A percentile compares a stretch with the other conserved stretches of the same genome.
phyloP scores from a whole-genome alignment of 2,329 filamentous ascomycete genomes.

The Cadophora luteo-olivacea region DNA sequence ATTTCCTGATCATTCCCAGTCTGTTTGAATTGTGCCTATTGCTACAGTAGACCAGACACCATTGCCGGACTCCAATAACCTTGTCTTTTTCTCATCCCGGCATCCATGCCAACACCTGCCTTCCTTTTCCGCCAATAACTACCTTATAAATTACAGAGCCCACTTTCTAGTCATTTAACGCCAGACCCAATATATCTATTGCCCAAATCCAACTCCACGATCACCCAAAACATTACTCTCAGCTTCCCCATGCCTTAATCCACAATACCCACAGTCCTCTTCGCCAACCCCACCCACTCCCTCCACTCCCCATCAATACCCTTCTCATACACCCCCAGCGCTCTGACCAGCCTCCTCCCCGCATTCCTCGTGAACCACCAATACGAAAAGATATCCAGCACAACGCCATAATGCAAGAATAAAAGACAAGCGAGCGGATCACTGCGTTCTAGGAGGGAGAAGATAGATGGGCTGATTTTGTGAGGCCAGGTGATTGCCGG shows the following conservation, averaged over 20 bases:
- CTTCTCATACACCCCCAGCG: neutral
- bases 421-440: constrained; percentile 12
- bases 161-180: neutral
- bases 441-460: constrained; percentile 3
- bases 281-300: neutral
- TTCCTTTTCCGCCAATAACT: too few relatives aligned
- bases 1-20: too few relatives aligned
- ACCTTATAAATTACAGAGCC: too few relatives aligned
- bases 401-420: constrained; percentile 14
- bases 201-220: neutral
- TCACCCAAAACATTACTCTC: neutral
- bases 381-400: constrained; percentile 12
- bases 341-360: constrained; percentile 2
- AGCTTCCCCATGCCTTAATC: neutral
- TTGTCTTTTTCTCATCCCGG: too few relatives aligned
- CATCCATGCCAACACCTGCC: too few relatives aligned
- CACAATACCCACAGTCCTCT: neutral
- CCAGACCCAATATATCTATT: neutral
- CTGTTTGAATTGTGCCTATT: too few relatives aligned
- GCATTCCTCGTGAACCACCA: constrained; percentile 19
- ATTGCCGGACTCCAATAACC: too few relatives aligned
- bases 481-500: constrained; percentile 1
- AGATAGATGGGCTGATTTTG: neutral
- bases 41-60: too few relatives aligned
- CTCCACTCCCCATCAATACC: neutral